phyloP scores from a whole-genome alignment of 208 protist species.

The Trypanosoma melophagium region DNA sequence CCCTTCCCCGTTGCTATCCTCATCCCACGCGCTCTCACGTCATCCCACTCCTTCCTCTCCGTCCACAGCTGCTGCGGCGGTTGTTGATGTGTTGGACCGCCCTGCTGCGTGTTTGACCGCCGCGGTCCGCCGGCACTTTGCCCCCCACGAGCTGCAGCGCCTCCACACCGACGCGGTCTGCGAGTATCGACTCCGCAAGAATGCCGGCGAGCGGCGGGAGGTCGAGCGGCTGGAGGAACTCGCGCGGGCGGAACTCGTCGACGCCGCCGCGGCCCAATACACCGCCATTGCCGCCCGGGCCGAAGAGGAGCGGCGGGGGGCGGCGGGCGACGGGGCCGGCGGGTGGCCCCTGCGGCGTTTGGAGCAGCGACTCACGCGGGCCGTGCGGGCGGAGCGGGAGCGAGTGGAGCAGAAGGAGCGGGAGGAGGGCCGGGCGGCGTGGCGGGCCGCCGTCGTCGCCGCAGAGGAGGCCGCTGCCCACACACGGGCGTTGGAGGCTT shows the following conservation, averaged over 20 bases:
- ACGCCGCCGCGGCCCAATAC: constrained; percentile 16
- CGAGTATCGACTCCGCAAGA: constrained; percentile 30
- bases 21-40: no score
- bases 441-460: constrained; percentile 23
- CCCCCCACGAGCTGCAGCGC: constrained; percentile 22
- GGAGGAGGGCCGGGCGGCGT: constrained; percentile 9
- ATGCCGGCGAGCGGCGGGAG: constrained; percentile 19
- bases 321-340: constrained; percentile 10
- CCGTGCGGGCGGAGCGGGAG: constrained; percentile 29
- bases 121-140: constrained; percentile 4
- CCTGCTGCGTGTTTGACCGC: neutral
- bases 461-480: constrained; percentile 11
- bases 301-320: constrained; percentile 15
- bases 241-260: constrained; percentile 28
- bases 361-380: neutral
- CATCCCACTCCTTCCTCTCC: no score
- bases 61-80: no score
- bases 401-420: constrained; percentile 23
- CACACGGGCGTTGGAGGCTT: constrained; percentile 1
- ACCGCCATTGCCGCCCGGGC: constrained; percentile 15
- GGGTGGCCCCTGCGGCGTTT: neutral
- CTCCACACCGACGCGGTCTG: constrained; percentile 25
- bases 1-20: no score
- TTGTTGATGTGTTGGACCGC: no score
- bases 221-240: constrained; percentile 27